Base-by-base conservation (phyloP, 148 eudicot species). In the Rhododendron williamsianum region DNA sequence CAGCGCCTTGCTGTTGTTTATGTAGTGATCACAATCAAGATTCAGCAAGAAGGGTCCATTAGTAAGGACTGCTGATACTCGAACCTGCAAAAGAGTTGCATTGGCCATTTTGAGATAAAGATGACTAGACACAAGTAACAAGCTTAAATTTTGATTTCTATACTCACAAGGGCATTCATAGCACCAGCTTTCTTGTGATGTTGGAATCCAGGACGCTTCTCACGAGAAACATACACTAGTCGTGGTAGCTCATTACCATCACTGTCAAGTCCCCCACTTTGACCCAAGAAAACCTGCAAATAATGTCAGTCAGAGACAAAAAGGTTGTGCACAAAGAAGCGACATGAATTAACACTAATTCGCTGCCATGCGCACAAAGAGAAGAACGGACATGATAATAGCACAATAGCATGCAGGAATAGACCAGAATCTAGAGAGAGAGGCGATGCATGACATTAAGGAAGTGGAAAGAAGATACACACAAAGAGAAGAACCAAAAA, bases 161-260 rank as follows among this genome's bases (percentile, higher is more conserved):
- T 65, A 91, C 96, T 87, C 85, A 95, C 98, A 78, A 95, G 91
- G 81, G 96, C 89, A 91, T 95, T 95, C 98, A 95, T 94, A 71
- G 97, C 97, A 91, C 98, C 98, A 67, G 98, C 98, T 84, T 95
- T 95, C 91, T 95, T 95, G 87, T 95, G 95, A 90, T 93, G 97
- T 85, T 94, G 94, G 87, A 92, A 95, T 16, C 95, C 94, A 52
- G 98, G 97, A 83, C 96, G 93, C 91, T 95, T 95, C 87, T 95
- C 98, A 87, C 98, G 98, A 90, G 98, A 95, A 83, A 95, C 92
- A 88, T 95, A 95, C 21, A 95, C 97, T 54, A 95, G 85, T 41
- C 95, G 91, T 12, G 98, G 97, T 76, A 95, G 87, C 89, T 92
- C 94, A 74, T 91, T 94, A 56, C 93, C 95, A 9, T 92, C 93